Percentiles rank a stretch among this genome's conserved stretches.
phyloP scores from a whole-genome alignment of 1,284 basidiomycete genomes.

The Wallemia ichthyophaga region DNA sequence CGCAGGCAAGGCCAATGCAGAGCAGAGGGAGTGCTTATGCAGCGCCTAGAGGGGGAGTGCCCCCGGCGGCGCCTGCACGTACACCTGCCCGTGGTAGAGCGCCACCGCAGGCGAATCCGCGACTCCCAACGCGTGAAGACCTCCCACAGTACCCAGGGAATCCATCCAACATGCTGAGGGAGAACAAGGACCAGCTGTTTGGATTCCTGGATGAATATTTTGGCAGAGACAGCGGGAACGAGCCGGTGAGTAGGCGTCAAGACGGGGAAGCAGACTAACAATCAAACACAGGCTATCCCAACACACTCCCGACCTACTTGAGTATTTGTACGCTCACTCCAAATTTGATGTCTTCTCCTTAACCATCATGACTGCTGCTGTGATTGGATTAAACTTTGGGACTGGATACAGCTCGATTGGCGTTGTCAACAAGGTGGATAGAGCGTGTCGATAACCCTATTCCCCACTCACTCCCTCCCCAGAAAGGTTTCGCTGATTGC shows the following conservation, averaged over 20 bases:
- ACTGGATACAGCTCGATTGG: slow-evolving; percentile 86
- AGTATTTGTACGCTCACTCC: background rate
- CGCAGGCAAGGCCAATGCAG: too few species aligned
- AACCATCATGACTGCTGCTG: slow-evolving; percentile 9
- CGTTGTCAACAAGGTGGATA: slow-evolving; percentile 79
- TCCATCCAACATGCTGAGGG: background rate
- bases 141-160: background rate
- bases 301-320: background rate
- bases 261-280: background rate
- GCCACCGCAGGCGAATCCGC: background rate
- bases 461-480: too few species aligned
- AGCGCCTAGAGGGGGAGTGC: too few species aligned
- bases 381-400: slow-evolving; percentile 84
- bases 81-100: background rate
- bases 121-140: background rate
- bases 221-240: background rate
- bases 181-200: background rate
- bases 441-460: too few species aligned
- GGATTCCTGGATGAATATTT: background rate
- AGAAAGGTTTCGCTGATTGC: slow-evolving; percentile 69
- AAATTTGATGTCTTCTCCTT: too few species aligned
- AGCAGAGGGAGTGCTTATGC: too few species aligned
- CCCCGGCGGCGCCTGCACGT: too few species aligned
- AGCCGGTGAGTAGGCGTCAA: background rate
- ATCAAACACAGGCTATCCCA: background rate